Evolutionary conservation across 768 basidiomycete species (phyloP).

Genomic region (Pholiota microspora): DNA sequence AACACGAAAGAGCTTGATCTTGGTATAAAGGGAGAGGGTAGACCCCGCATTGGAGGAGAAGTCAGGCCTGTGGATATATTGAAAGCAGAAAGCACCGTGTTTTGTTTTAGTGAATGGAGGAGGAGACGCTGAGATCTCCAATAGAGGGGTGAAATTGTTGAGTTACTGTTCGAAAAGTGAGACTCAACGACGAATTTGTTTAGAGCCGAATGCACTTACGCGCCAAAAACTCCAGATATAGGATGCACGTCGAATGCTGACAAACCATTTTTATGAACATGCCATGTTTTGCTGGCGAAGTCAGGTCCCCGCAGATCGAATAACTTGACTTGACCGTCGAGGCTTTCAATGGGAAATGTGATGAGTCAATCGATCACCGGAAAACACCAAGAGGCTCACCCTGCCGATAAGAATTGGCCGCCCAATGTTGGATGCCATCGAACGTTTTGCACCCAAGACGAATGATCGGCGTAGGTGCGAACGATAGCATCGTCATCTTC

Average conservation of each 20-base stretch:
- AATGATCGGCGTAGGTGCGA: conserved; percentile 70
- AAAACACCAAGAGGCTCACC: conserved; percentile 45
- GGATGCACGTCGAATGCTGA: conserved; percentile 87
- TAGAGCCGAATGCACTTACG: conserved; percentile 47
- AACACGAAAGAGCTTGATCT: conserved; percentile 66
- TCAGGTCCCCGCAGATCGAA: conserved; percentile 83
- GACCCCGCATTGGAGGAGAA: conserved; percentile 50
- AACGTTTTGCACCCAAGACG: conserved; percentile 89
- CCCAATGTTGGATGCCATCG: conserved; percentile 73
- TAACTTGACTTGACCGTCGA: conserved; percentile 86
- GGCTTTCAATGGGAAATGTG: conserved; percentile 37
- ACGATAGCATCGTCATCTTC: conserved; percentile 83
- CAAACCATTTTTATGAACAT: conserved; percentile 68
- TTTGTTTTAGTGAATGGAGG: conserved; percentile 54
- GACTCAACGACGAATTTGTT: not conserved
- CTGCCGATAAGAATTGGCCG: conserved; percentile 79
- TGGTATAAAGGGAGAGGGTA: conserved; percentile 60
- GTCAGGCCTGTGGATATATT: conserved; percentile 54
- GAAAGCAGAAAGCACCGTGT: conserved; percentile 40
- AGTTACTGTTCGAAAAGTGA: conserved; percentile 39
- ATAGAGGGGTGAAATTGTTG: conserved; percentile 54
- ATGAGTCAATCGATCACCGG: not conserved
- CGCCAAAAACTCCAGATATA: conserved; percentile 78
- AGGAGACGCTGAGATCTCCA: conserved; percentile 67
- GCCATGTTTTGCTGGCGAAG: conserved; percentile 57